phyloP scores from a whole-genome alignment of 495 filamentous ascomycete species.

The Aspergillus sparsus region DNA sequence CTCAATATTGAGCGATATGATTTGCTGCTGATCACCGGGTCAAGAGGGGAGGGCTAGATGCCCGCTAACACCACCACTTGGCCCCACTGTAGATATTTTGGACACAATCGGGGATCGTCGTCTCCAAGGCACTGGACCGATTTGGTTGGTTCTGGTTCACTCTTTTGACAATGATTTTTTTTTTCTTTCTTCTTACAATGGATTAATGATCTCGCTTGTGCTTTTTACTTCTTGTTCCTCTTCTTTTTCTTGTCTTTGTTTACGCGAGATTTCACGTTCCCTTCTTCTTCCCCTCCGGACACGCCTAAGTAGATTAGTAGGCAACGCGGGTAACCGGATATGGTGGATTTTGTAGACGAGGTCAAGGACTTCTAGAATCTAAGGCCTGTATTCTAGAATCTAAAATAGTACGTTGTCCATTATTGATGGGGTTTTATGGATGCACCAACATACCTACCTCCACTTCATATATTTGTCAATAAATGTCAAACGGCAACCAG shows the following conservation, averaged over 20 bases:
- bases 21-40: constrained; percentile 10
- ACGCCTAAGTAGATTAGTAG: too few relatives aligned
- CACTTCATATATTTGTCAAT: constrained; percentile 3
- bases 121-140: constrained; percentile 15
- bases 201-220: not conserved
- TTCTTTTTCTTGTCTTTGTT: too few relatives aligned
- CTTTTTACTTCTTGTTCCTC: not conserved
- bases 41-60: constrained; percentile 16
- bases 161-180: not conserved
- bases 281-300: too few relatives aligned
- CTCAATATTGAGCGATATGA: constrained; percentile 17
- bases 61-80: not conserved
- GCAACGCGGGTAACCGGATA: too few relatives aligned
- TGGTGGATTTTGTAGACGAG: too few relatives aligned
- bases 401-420: not conserved
- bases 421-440: not conserved
- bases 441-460: not conserved
- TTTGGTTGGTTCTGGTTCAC: constrained; percentile 1
- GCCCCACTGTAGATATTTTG: constrained; percentile 16
- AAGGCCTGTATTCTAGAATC: not conserved
- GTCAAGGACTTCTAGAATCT: too few relatives aligned
- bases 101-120: constrained; percentile 12
- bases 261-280: too few relatives aligned
- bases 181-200: not conserved
- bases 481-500: constrained; percentile 4